A percentile compares a stretch with the other conserved stretches of the same genome.
Conservation (phyloP, 2,329 filamentous ascomycete species). For the Beauveria medogensis region DNA sequence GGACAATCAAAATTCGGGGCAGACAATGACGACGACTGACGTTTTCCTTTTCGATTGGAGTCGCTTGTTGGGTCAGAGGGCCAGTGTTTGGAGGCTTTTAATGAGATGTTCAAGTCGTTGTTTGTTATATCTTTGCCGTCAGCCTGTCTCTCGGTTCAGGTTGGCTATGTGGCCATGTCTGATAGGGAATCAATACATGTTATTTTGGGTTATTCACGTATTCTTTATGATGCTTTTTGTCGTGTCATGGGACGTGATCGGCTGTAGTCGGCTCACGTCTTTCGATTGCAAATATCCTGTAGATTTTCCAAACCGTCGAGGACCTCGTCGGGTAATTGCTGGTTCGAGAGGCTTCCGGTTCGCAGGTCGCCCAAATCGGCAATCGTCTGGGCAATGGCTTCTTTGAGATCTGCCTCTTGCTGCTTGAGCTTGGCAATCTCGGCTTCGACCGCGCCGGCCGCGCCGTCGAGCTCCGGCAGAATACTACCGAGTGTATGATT, state of each 20-base stretch:
- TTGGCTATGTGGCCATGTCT: conserved; percentile 6
- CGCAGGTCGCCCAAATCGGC: conserved; percentile 73
- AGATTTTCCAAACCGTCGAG: conserved; percentile 51
- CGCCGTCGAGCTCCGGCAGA: conserved; percentile 60
- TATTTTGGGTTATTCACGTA: conserved; percentile 3
- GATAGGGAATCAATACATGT: conserved; percentile 11
- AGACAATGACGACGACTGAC: conserved; percentile 6
- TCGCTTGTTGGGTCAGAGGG: conserved; percentile 1
- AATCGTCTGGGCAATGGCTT: conserved; percentile 56
- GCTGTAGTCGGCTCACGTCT: conserved; percentile 23
- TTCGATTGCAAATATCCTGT: conserved; percentile 53
- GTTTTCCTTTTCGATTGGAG: conserved; percentile 7
- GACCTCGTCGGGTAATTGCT: conserved; percentile 56
- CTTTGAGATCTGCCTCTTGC: conserved; percentile 53
- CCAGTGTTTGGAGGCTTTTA: background rate
- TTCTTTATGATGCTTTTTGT: background rate
- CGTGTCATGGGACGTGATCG: background rate
- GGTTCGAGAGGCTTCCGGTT: conserved; percentile 66
- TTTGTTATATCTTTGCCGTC: conserved; percentile 15
- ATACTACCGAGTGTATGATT: conserved; percentile 58
- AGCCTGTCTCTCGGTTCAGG: background rate
- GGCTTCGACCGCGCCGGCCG: conserved; percentile 55
- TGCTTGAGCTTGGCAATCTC: conserved; percentile 59
- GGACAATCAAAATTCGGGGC: conserved; percentile 5
- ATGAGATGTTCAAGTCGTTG: conserved; percentile 4